phyloP scores from a whole-genome alignment of 2,329 filamentous ascomycete genomes.

The Fusarium clavum region DNA sequence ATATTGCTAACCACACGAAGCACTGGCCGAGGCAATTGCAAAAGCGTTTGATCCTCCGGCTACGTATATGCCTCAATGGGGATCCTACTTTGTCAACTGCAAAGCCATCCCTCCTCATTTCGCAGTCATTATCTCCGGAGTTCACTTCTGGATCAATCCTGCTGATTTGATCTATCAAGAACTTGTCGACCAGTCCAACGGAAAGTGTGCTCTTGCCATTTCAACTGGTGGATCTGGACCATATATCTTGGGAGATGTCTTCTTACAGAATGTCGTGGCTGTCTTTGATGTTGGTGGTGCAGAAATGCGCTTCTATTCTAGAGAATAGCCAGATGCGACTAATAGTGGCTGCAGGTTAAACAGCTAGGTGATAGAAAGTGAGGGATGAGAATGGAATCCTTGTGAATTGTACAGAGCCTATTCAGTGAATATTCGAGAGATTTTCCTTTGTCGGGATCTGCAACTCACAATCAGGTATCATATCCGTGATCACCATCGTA shows the following conservation, averaged over 20 bases:
- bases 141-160: constrained; percentile 61
- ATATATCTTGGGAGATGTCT: constrained; percentile 63
- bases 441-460: too few species aligned
- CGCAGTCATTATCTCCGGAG: constrained; percentile 58
- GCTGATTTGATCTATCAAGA: constrained; percentile 60
- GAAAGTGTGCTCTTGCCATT: constrained; percentile 61
- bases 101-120: constrained; percentile 59
- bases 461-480: too few species aligned
- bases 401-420: not conserved
- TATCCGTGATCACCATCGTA: too few species aligned
- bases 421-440: not conserved
- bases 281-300: constrained; percentile 61
- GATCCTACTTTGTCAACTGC: constrained; percentile 62
- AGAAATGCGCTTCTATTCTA: constrained; percentile 59
- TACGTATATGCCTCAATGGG: constrained; percentile 60
- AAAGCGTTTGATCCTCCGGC: constrained; percentile 59
- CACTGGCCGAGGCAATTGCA: constrained; percentile 62
- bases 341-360: not conserved
- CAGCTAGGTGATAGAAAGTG: not conserved
- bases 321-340: not conserved
- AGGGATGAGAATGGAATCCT: not conserved
- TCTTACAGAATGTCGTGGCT: constrained; percentile 63
- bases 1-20: constrained; percentile 43
- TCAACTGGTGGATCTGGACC: constrained; percentile 58
- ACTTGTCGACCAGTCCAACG: constrained; percentile 58